phyloP scores from a whole-genome alignment of 768 basidiomycete genomes.

The Multifurca ochricompacta region DNA sequence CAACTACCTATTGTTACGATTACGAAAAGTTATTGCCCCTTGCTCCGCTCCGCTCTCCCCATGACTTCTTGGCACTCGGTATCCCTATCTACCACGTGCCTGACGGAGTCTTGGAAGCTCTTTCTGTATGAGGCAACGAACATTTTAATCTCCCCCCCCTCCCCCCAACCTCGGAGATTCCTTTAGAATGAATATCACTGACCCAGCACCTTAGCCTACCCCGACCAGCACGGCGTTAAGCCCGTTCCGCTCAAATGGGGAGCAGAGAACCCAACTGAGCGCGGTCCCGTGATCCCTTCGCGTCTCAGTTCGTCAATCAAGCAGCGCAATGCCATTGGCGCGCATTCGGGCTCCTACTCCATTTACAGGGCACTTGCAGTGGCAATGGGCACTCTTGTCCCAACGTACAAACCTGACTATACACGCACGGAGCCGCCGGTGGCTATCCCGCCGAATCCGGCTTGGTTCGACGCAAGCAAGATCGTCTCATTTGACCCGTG shows the following conservation, averaged over 20 bases:
- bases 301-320: slow-evolving; percentile 80
- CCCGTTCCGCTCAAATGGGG: slow-evolving; percentile 83
- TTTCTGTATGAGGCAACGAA: neutral
- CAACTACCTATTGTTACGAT: too few relatives aligned
- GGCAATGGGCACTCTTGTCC: slow-evolving; percentile 77
- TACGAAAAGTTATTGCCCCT: too few relatives aligned
- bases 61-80: neutral
- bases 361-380: slow-evolving; percentile 92
- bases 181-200: neutral
- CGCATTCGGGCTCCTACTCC: slow-evolving; percentile 88
- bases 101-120: neutral
- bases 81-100: neutral
- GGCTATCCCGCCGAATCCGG: slow-evolving; percentile 61
- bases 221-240: slow-evolving; percentile 84
- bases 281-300: slow-evolving; percentile 86
- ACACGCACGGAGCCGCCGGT: slow-evolving; percentile 80
- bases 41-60: slow-evolving; percentile 15
- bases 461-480: slow-evolving; percentile 70
- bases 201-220: slow-evolving; percentile 49
- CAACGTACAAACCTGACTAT: slow-evolving; percentile 77
- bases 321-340: slow-evolving; percentile 87
- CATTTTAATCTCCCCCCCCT: neutral
- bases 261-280: slow-evolving; percentile 47
- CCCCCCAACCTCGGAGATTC: neutral
- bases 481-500: slow-evolving; percentile 93